Conservation (phyloP, 345 rosid genomes). For the Eucalyptus regnans region DNA sequence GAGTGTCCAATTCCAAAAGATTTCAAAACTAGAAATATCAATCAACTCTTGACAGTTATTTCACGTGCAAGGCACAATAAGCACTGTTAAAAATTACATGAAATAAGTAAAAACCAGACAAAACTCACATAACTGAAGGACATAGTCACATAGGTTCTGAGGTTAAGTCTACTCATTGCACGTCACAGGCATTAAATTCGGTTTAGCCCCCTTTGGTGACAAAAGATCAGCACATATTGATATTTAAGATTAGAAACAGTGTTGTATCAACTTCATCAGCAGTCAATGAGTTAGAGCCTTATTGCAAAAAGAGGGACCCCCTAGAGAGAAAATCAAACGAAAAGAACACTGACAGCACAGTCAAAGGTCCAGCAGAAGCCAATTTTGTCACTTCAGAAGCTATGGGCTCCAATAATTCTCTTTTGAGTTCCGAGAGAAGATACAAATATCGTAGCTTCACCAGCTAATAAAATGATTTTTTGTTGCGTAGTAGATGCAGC, state of each 20-base stretch:
- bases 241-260: not conserved
- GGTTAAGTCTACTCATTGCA: not conserved
- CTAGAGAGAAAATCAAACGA: not conserved
- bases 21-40: not conserved
- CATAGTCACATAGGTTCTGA: not conserved
- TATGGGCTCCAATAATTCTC: not conserved
- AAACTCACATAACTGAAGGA: not conserved
- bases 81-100: not conserved
- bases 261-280: not conserved
- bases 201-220: not conserved
- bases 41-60: not conserved
- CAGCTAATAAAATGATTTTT: not conserved
- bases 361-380: not conserved
- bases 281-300: not conserved
- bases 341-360: not conserved
- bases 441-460: not conserved
- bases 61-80: not conserved
- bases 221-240: not conserved
- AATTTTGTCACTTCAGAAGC: not conserved
- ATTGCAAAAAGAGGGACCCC: not conserved
- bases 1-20: not conserved
- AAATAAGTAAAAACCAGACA: not conserved
- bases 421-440: not conserved
- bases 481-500: not conserved
- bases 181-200: not conserved